These are phyloP conservation scores for Cystobasidium onofrii DNA, from an alignment of 768 basidiomycete species.

Conservation along the genomic window DNA sequence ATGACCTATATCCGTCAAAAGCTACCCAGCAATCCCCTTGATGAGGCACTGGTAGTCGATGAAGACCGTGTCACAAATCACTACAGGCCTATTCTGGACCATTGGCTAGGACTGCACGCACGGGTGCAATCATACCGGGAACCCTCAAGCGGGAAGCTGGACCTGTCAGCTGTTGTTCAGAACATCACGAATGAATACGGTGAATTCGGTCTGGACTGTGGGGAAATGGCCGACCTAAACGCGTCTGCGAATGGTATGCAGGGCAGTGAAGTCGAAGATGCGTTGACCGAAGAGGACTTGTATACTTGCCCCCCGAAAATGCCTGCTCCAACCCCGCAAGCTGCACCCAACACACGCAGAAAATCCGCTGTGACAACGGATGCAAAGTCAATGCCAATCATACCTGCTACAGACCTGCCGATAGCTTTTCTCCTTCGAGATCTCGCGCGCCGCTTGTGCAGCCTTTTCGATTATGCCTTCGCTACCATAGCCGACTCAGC, in stretches of 20 bases:
- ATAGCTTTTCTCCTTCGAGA: not conserved
- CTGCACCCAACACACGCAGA: not conserved
- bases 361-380: not conserved
- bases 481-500: not conserved
- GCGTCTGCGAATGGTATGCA: no score
- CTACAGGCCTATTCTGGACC: not conserved
- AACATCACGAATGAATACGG: not conserved
- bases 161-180: not conserved
- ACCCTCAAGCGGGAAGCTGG: not conserved
- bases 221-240: not conserved
- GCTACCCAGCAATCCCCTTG: constrained; percentile 4
- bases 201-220: not conserved
- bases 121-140: not conserved
- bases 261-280: not conserved
- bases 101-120: not conserved
- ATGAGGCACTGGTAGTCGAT: not conserved
- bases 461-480: not conserved
- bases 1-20: constrained; percentile 10
- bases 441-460: not conserved
- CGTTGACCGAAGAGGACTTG: not conserved
- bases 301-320: not conserved
- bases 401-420: not conserved
- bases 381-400: not conserved
- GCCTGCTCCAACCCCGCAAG: not conserved
- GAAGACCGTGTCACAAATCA: not conserved